A percentile compares a stretch with the other conserved stretches of the same genome.
phyloP scores from a whole-genome alignment of 108 stramenopile species.

The Skeletonema marinoi region DNA sequence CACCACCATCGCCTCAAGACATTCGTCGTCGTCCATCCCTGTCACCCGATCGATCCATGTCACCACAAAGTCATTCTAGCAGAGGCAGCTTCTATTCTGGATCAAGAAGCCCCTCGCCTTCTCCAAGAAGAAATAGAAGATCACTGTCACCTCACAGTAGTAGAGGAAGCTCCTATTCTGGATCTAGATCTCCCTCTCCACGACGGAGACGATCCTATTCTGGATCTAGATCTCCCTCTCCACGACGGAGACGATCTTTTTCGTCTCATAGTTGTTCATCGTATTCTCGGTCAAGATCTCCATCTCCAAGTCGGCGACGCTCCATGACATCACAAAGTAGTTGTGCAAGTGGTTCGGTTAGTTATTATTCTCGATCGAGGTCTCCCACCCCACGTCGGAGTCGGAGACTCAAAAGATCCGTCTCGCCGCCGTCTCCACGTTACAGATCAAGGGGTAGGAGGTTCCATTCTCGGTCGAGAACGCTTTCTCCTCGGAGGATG shows the following conservation, averaged over 20 bases:
- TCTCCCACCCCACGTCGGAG: not conserved
- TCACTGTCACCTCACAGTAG: not conserved
- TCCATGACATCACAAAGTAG: not conserved
- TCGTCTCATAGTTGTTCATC: not conserved
- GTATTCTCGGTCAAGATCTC: not conserved
- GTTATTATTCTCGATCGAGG: not conserved
- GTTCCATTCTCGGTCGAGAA: not conserved
- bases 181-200: not conserved
- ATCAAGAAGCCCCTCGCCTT: not conserved
- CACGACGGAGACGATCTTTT: not conserved
- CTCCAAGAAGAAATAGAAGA: not conserved
- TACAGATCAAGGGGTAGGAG: not conserved
- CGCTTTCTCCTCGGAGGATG: not conserved
- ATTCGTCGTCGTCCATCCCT: not conserved
- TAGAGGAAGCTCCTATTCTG: not conserved
- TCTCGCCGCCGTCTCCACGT: not conserved
- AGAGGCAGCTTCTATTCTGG: not conserved
- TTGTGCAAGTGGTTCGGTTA: not conserved
- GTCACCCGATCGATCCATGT: not conserved
- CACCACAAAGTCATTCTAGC: not conserved
- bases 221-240: not conserved
- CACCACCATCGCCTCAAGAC: not conserved
- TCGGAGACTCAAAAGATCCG: not conserved
- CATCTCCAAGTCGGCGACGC: not conserved
- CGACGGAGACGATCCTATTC: too few relatives aligned